A percentile compares a stretch with the other conserved stretches of the same genome.
Evolutionary conservation across 768 basidiomycete genomes (phyloP).

Genomic region (Leccinum olivaceopallidum): DNA sequence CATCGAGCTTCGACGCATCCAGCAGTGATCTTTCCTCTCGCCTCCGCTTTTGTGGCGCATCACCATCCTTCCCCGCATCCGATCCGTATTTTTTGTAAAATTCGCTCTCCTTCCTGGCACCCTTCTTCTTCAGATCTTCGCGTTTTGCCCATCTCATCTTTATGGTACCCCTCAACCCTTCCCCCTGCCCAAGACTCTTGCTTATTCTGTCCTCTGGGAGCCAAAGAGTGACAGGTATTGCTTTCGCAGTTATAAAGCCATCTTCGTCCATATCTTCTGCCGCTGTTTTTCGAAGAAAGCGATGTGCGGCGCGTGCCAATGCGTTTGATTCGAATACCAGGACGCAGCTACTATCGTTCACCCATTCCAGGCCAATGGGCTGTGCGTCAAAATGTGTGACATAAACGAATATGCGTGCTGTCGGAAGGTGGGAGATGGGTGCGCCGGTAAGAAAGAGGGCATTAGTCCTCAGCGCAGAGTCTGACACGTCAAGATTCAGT

Average conservation of each 20-base stretch:
- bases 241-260: slow-evolving; percentile 61
- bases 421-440: slow-evolving; percentile 75
- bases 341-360: slow-evolving; percentile 81
- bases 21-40: slow-evolving; percentile 33
- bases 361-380: slow-evolving; percentile 82
- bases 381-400: slow-evolving; percentile 74
- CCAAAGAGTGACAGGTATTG: slow-evolving; percentile 75
- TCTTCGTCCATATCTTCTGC: slow-evolving; percentile 53
- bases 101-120: slow-evolving; percentile 68
- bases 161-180: slow-evolving; percentile 64
- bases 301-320: slow-evolving; percentile 53
- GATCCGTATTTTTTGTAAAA: slow-evolving; percentile 79
- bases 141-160: slow-evolving; percentile 74
- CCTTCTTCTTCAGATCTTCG: slow-evolving; percentile 77
- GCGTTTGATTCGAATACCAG: slow-evolving; percentile 65
- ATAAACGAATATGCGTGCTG: slow-evolving; percentile 78
- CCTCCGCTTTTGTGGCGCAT: slow-evolving; percentile 39
- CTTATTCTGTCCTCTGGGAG: slow-evolving; percentile 79
- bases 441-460: slow-evolving; percentile 72
- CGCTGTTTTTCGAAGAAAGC: slow-evolving; percentile 49
- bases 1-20: slow-evolving; percentile 52
- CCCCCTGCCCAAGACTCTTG: slow-evolving; percentile 66
- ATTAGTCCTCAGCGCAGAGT: slow-evolving; percentile 53
- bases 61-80: slow-evolving; percentile 60
- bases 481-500: slow-evolving; percentile 30